A percentile compares a stretch with the other conserved stretches of the same genome.
phyloP scores from a whole-genome alignment of 306 rosid genomes.

The Astragalus glycyphyllos region DNA sequence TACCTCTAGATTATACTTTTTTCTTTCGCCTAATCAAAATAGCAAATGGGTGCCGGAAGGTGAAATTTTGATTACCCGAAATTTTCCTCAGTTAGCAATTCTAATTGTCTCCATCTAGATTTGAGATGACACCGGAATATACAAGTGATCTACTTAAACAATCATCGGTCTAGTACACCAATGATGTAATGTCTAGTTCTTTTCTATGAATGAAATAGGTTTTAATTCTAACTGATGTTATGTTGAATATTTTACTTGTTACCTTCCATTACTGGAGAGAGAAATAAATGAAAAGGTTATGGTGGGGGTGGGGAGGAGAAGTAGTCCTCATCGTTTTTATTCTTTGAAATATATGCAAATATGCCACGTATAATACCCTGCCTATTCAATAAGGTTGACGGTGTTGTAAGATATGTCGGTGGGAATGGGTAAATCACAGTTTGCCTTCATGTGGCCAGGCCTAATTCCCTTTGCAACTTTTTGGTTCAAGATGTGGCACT shows the following conservation, averaged over 20 bases:
- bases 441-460: background rate
- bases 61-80: constrained; percentile 13
- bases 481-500: background rate
- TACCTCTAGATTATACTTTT: constrained; percentile 6
- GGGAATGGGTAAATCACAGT: constrained; percentile 4
- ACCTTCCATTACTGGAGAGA: background rate
- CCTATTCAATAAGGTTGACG: background rate
- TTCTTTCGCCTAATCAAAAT: background rate
- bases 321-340: background rate
- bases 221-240: background rate
- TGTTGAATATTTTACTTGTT: background rate
- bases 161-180: constrained; percentile 23
- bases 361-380: background rate
- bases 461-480: background rate
- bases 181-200: background rate
- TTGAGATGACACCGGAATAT: background rate
- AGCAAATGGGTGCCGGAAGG: constrained; percentile 8
- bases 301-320: background rate
- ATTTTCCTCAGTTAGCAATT: background rate
- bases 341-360: constrained; percentile 15
- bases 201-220: constrained; percentile 7
- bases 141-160: background rate
- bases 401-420: constrained; percentile 8
- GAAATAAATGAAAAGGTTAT: background rate
- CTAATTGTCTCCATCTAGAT: constrained; percentile 22